Base-by-base conservation (phyloP, 768 basidiomycete species). In the Mycena rosella region DNA sequence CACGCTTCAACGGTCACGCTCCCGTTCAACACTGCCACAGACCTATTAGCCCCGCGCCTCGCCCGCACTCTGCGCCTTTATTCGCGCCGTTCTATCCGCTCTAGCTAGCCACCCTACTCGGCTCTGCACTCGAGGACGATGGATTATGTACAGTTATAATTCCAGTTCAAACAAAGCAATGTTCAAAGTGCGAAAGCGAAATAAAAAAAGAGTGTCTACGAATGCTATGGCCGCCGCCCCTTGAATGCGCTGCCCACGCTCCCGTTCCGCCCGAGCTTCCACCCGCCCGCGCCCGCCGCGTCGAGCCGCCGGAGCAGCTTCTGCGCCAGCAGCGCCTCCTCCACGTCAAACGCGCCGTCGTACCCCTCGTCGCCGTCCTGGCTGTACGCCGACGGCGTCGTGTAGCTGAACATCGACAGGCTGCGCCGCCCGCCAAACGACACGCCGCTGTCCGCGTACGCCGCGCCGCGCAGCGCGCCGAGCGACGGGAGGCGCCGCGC, bases 311-410 rank as follows among this genome's bases (percentile, higher is more conserved):
- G 65, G 8, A 74, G 63, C 40, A 74, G 49, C 53, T 65, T 53
- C 64, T 74, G 70, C 29, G 73, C 73, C 9, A 74, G 68, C 44
- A 72, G 27, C 60, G 73, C 73, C 63, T 74, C 73, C 54, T 74
- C 73, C 58, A 72, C 55, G 38, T 71, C 70, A 13, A 71, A 71
- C 34, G 62, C 58, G 17, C 9, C 17, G 30, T 67, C 66, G 51
- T 36, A 59, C 52, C 6, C 61, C 13, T 60, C 56, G 20, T 67
- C 65, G 32, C 61, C 65, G 34, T 66, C 65, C 49, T 71, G 70
- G 55, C 62, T 67, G 59, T 71, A 71, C 53, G 60, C 66, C 36
- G 70, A 71, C 63, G 70, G 70, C 22, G 70, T 61, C 44, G 70
- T 71, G 53, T 71, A 71, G 58, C 70, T 71, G 58, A 71, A 71